phyloP scores from a whole-genome alignment of 208 protist species.

The Trypanosoma cruzi region DNA sequence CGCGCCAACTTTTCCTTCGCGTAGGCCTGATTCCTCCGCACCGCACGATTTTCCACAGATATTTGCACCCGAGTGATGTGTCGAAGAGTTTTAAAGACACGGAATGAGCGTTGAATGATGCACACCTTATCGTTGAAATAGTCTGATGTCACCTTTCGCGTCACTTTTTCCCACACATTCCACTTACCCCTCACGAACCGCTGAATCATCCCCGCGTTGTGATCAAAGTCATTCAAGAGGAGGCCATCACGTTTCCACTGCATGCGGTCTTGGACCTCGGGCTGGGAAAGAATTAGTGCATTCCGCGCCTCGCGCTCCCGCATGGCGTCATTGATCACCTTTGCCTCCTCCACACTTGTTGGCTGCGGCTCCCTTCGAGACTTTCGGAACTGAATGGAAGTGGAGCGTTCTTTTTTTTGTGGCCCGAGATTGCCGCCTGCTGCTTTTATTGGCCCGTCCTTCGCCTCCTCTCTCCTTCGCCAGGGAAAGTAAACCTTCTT shows the following conservation, averaged over 20 bases:
- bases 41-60: constrained; percentile 24
- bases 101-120: constrained; percentile 75
- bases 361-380: constrained; percentile 33
- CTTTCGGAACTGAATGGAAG: constrained; percentile 60
- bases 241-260: constrained; percentile 79
- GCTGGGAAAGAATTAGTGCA: constrained; percentile 35
- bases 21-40: constrained; percentile 33
- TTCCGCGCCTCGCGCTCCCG: constrained; percentile 30
- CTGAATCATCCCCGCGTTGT: constrained; percentile 86
- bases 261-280: constrained; percentile 51
- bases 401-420: background rate
- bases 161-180: constrained; percentile 41
- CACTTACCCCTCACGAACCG: constrained; percentile 53
- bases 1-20: constrained; percentile 39
- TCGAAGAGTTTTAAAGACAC: constrained; percentile 57
- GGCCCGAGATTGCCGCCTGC: background rate
- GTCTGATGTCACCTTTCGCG: constrained; percentile 43
- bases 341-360: constrained; percentile 47
- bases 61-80: constrained; percentile 29
- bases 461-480: constrained; percentile 26
- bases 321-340: constrained; percentile 60
- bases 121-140: constrained; percentile 72
- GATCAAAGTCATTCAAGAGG: constrained; percentile 71
- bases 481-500: constrained; percentile 74
- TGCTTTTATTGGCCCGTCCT: background rate